A percentile compares a stretch with the other conserved stretches of the same genome.
Conservation (phyloP, 768 basidiomycete species). For the Postia placenta region DNA sequence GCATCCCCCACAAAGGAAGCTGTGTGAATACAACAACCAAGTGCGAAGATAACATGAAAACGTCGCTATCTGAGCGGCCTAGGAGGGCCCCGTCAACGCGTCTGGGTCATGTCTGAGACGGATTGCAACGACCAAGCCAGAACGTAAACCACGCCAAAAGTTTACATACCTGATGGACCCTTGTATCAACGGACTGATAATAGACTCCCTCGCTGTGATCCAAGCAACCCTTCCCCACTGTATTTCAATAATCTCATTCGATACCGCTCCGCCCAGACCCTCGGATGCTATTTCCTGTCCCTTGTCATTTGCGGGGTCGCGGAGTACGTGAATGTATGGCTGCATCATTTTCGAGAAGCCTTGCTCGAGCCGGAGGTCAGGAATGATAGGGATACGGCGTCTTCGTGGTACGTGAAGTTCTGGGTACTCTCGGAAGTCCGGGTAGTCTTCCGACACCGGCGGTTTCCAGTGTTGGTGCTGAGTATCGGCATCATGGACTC, state of each 20-base stretch:
- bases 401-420: neutral
- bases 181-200: constrained; percentile 61
- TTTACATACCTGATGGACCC: constrained; percentile 56
- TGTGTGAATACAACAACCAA: too few relatives aligned
- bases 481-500: neutral
- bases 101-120: neutral
- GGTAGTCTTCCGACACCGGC: neutral
- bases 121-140: neutral
- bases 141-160: neutral
- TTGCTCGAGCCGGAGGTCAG: constrained; percentile 73
- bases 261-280: constrained; percentile 14
- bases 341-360: constrained; percentile 60
- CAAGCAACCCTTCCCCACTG: constrained; percentile 55
- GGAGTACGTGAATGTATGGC: constrained; percentile 41
- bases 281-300: constrained; percentile 26
- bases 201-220: constrained; percentile 63
- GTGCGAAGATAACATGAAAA: too few relatives aligned
- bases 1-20: too few relatives aligned
- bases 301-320: constrained; percentile 18
- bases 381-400: constrained; percentile 32
- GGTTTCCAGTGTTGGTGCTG: neutral
- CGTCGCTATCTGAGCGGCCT: too few relatives aligned
- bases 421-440: neutral
- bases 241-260: constrained; percentile 26
- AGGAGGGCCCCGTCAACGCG: neutral